Percentiles rank a stretch among this genome's conserved stretches.
Evolutionary conservation across 345 rosid genomes (phyloP).

Genomic region (Atalantia buxifolia): DNA sequence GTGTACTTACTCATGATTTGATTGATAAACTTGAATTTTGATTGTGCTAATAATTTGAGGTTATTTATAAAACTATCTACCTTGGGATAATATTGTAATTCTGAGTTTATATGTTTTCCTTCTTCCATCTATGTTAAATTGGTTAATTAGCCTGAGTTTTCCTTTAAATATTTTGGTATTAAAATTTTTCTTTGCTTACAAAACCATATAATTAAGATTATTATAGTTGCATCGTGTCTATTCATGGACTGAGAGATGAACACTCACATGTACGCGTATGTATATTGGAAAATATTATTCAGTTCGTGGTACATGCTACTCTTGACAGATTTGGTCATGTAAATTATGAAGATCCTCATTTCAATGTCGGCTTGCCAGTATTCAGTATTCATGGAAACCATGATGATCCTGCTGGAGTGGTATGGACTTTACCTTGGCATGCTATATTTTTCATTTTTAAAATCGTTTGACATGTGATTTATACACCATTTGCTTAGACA

Average conservation of each 20-base stretch:
- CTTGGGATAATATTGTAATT: neutral
- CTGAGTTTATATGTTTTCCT: neutral
- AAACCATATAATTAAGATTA: neutral
- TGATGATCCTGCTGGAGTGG: conserved; percentile 99
- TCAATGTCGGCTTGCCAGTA: conserved; percentile 95
- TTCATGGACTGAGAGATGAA: neutral
- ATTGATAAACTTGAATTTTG: neutral
- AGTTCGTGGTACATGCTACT: conserved; percentile 12
- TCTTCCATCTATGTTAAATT: neutral
- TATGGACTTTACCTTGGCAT: conserved; percentile 31
- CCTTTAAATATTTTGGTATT: neutral
- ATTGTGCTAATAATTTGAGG: neutral
- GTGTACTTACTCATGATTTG: conserved; percentile 2
- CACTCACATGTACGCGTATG: neutral
- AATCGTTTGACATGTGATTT: neutral
- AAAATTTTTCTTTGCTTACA: neutral
- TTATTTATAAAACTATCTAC: neutral
- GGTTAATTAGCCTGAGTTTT: neutral
- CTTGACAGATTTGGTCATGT: conserved; percentile 89
- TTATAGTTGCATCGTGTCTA: neutral
- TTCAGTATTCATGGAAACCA: conserved; percentile 99
- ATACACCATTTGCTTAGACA: neutral
- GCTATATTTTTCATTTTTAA: conserved; percentile 11
- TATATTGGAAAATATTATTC: neutral
- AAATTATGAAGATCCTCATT: conserved; percentile 98